Evolutionary conservation across 2,329 filamentous ascomycete species (phyloP).

Genomic region (Arthrobotrys musiformis): DNA sequence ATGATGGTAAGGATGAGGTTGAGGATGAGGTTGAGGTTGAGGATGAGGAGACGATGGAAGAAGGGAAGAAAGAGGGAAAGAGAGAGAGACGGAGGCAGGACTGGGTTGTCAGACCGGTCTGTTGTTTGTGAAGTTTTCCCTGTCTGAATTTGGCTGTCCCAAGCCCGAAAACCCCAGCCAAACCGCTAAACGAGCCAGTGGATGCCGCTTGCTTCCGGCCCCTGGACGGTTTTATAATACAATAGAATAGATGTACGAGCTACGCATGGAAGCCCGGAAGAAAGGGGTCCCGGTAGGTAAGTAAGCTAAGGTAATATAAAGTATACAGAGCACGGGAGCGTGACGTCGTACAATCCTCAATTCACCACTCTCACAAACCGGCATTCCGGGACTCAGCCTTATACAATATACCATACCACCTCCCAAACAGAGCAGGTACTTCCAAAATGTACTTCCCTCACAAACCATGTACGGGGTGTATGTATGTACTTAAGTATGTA

Average conservation of each 20-base stretch:
- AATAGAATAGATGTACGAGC: constrained; percentile 3
- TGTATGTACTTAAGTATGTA: too few species aligned
- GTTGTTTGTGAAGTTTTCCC: background rate
- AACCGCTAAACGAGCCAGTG: constrained; percentile 33
- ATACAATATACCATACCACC: background rate
- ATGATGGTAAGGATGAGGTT: background rate
- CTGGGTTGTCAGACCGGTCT: constrained; percentile 6
- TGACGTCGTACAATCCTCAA: constrained; percentile 2
- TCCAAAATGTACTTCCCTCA: too few species aligned
- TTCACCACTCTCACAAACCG: background rate
- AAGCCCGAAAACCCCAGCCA: background rate
- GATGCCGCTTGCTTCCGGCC: constrained; percentile 55
- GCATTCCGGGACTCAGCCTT: constrained; percentile 4
- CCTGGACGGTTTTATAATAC: constrained; percentile 13
- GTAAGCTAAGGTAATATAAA: background rate
- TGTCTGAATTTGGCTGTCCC: background rate
- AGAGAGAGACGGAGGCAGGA: background rate
- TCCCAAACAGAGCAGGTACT: background rate
- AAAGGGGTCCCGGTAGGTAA: constrained; percentile 3
- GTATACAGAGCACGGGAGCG: background rate
- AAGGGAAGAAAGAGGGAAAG: background rate
- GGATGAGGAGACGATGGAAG: background rate
- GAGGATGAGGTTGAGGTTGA: background rate
- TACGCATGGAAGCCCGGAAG: constrained; percentile 5
- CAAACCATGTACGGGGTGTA: too few species aligned